Conservation (phyloP, 192 early-diverging fungal species). For the Coemansia umbellata region DNA sequence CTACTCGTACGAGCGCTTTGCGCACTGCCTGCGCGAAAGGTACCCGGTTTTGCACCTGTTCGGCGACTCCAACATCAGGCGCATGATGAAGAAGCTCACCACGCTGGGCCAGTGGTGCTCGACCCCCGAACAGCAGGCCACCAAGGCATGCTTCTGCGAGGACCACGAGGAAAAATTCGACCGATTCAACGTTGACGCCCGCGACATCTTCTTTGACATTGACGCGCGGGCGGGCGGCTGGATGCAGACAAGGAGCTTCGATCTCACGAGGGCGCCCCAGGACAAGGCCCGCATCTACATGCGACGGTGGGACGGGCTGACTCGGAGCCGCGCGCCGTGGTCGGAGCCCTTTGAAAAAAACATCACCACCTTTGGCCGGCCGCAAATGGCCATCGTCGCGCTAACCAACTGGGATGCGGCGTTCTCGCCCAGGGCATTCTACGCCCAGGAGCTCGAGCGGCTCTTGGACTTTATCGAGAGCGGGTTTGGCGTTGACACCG, state of each 20-base stretch:
- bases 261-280: not conserved
- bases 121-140: not conserved
- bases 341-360: slow-evolving; percentile 7
- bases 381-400: slow-evolving; percentile 30
- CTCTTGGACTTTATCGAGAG: slow-evolving; percentile 21
- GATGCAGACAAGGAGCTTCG: not conserved
- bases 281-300: slow-evolving; percentile 15
- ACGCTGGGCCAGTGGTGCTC: slow-evolving; percentile 46
- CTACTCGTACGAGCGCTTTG: slow-evolving; percentile 27
- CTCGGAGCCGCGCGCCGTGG: slow-evolving; percentile 40
- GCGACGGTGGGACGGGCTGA: slow-evolving; percentile 54
- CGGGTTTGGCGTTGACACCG: slow-evolving; percentile 13
- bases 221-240: not conserved
- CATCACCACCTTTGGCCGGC: slow-evolving; percentile 4
- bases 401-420: slow-evolving; percentile 52
- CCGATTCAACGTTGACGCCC: slow-evolving; percentile 23
- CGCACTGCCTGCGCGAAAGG: slow-evolving; percentile 22
- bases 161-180: slow-evolving; percentile 17
- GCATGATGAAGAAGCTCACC: slow-evolving; percentile 42
- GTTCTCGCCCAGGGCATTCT: slow-evolving; percentile 19
- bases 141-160: slow-evolving; percentile 42
- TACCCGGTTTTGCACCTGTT: slow-evolving; percentile 39
- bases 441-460: slow-evolving; percentile 5
- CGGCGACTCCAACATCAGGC: slow-evolving; percentile 51
- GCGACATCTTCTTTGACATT: slow-evolving; percentile 14